Conservation (phyloP, 148 eudicot genomes). For the Hydrangea macrophylla region DNA sequence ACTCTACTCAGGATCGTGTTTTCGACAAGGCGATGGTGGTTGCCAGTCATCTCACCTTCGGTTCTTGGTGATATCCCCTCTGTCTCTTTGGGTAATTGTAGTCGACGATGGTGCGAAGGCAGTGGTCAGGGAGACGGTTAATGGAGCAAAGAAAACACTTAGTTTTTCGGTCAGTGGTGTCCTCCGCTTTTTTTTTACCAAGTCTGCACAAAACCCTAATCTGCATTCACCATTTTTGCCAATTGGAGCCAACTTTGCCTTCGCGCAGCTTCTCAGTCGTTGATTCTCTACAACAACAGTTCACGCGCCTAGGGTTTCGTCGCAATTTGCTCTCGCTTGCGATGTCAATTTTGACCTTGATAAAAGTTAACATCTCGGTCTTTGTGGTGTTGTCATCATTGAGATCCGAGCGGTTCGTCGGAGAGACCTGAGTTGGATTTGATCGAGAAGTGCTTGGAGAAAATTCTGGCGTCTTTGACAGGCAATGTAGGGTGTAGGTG, state of each 20-base stretch:
- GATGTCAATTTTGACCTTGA: constrained; percentile 35
- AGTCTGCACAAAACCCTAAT: constrained; percentile 16
- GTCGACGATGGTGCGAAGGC: too few species aligned
- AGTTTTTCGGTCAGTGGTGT: too few species aligned
- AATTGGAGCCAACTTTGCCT: neutral
- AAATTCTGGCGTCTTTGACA: constrained; percentile 74
- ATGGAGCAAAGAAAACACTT: too few species aligned
- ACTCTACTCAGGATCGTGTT: too few species aligned
- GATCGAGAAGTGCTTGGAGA: constrained; percentile 63
- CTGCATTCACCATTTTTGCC: constrained; percentile 15
- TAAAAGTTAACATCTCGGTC: constrained; percentile 57
- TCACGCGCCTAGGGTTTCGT: constrained; percentile 29
- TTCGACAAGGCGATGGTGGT: too few species aligned
- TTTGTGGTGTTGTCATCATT: constrained; percentile 46
- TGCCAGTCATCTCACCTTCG: too few species aligned
- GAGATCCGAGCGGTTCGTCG: constrained; percentile 30
- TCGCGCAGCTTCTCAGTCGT: too few species aligned
- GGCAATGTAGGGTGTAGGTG: too few species aligned
- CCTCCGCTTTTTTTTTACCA: constrained; percentile 20
- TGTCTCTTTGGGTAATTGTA: too few species aligned
- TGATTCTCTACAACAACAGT: too few species aligned
- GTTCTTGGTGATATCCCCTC: too few species aligned
- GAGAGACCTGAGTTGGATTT: constrained; percentile 28
- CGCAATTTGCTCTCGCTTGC: constrained; percentile 12
- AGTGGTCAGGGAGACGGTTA: too few species aligned